These are phyloP conservation scores for Acephala macrosclerotiorum DNA, from an alignment of 2,329 filamentous ascomycete species.

Conservation along the genomic window DNA sequence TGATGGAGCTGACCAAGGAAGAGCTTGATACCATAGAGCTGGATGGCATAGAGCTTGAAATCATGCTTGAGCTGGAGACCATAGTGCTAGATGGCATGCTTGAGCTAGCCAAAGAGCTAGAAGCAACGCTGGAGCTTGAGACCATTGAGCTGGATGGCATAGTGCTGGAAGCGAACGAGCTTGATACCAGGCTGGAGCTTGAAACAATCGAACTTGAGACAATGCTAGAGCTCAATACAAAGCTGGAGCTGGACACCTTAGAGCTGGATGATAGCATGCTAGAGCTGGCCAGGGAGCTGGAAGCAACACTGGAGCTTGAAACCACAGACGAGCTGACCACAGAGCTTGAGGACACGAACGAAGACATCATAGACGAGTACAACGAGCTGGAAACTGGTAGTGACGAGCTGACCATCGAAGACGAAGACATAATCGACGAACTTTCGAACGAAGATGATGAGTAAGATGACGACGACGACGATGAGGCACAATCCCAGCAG, in stretches of 20 bases:
- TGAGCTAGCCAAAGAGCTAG: not conserved
- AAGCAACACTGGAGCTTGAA: not conserved
- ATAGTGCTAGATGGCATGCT: too few species aligned
- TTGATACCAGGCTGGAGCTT: not conserved
- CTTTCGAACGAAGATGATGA: conserved; percentile 3
- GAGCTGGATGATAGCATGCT: too few species aligned
- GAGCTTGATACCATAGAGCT: not conserved
- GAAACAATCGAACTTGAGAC: not conserved
- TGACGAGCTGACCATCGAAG: not conserved
- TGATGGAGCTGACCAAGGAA: too few species aligned
- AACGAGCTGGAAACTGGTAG: not conserved
- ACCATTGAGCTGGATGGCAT: too few species aligned
- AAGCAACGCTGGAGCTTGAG: not conserved
- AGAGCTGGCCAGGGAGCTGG: not conserved
- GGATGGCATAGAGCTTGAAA: not conserved
- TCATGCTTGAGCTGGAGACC: not conserved
- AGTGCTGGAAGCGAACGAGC: too few species aligned
- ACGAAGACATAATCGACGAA: not conserved
- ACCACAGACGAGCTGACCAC: not conserved
- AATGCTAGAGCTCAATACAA: not conserved
- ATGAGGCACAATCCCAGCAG: not conserved
- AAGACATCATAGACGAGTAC: not conserved
- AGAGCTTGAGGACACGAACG: conserved; percentile 3
- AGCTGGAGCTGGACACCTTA: not conserved
- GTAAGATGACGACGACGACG: not conserved